These are phyloP conservation scores for Quercus gilva DNA, from an alignment of 306 rosid genomes.

Conservation along the genomic window DNA sequence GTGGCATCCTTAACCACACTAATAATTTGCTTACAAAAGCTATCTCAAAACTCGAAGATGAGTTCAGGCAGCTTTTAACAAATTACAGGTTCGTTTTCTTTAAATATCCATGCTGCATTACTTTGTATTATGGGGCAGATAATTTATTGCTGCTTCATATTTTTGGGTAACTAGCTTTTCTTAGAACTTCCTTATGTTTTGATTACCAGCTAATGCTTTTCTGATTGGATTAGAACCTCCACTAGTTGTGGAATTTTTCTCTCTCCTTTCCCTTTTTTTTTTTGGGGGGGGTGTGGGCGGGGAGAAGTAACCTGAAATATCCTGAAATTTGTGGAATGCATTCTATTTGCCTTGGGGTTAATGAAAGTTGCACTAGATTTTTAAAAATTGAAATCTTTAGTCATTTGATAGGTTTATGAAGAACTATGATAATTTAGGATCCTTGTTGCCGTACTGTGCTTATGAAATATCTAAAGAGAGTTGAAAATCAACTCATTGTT, in stretches of 20 bases:
- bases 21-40: conserved; percentile 82
- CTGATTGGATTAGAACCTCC: background rate
- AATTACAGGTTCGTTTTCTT: conserved; percentile 66
- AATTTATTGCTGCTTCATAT: background rate
- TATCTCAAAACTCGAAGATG: conserved; percentile 89
- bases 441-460: background rate
- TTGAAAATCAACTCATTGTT: background rate
- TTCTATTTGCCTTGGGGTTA: background rate
- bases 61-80: conserved; percentile 74
- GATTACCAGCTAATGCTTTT: background rate
- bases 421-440: background rate
- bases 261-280: background rate
- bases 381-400: background rate
- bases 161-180: background rate
- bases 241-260: background rate
- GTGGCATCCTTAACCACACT: conserved; percentile 62
- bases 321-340: background rate
- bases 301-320: background rate
- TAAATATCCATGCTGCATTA: conserved; percentile 4
- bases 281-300: too few relatives aligned
- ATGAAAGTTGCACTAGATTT: background rate
- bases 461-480: background rate
- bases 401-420: background rate
- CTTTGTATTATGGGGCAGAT: background rate
- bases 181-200: background rate